Evolutionary conservation across 352 stramenopile genomes (phyloP), one percentile per base, ranked within the genome.

Genomic region (Globisporangium perplexum): DNA sequence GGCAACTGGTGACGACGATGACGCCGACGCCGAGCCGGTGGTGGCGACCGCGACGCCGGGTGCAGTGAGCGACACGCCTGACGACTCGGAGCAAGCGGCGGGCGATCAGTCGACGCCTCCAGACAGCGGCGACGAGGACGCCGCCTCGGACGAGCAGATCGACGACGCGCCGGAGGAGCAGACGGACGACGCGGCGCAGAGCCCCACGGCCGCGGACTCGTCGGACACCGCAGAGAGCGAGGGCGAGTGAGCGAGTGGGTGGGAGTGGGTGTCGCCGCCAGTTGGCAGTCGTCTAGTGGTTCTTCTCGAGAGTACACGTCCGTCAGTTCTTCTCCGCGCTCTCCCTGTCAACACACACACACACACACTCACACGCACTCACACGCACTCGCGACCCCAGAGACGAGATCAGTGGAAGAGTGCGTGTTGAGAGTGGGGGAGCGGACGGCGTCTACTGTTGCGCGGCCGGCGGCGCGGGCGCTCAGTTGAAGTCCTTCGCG

Each of bases 401-500:
- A 6, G 33, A 15, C 5, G 1, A 11, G 33, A 39, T 2, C 12
- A 39, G 14, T 5, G 1, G n/a, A n/a, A 12, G 1, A 12, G 14
- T 39, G 33, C 14, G 14, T 39, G 12, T 39, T 39, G 33, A 12
- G 14, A 12, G 33, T 35, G 33, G 14, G 14, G 12, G 18, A 22
- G 38, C 2, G 17, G n/a, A 7, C 39, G 39, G 8, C n/a, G 20
- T 24, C 39, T 45, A 45, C 39, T 45, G 39, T n/a, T 12, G 39
- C 38, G n/a, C 24, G 15, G 12, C 7, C 22, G 18, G 14, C 17
- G 23, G 2, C 22, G 6, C 7, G 17, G 31, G 26, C n/a, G 24
- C 22, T 83, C 52, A 87, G 51, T 86, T 83, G 53, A 82, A 89
- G 7, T 93, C 83, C 56, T 86, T 65, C n/a, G 76, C 76, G 74